phyloP scores from a whole-genome alignment of 305 asterid species.

The Ilex paraguariensis region DNA sequence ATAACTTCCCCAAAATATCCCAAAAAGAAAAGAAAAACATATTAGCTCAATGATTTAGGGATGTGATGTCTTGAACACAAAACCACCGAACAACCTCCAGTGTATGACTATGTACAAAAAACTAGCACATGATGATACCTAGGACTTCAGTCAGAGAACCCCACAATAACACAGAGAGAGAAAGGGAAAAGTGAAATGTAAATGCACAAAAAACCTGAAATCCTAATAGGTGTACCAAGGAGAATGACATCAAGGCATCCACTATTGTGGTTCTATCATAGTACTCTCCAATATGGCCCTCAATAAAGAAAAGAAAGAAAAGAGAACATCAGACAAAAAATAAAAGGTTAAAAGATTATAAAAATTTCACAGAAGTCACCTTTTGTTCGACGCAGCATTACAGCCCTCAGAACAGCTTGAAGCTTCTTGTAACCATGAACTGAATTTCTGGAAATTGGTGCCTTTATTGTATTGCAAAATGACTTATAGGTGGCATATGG shows the following conservation, averaged over 20 bases:
- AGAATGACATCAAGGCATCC: not conserved
- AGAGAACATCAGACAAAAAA: not conserved
- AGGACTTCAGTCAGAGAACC: no score
- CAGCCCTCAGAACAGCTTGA: constrained; percentile 64
- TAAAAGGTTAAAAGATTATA: not conserved
- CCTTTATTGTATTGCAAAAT: constrained; percentile 62
- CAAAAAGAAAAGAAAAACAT: no score
- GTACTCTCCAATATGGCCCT: not conserved
- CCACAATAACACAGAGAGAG: no score
- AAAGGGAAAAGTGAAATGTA: no score
- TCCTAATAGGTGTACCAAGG: no score
- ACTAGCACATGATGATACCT: no score
- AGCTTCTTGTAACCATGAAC: constrained; percentile 75
- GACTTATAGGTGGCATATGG: constrained; percentile 76
- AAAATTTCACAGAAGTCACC: constrained; percentile 31
- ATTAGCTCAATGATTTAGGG: no score
- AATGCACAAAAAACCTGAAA: no score
- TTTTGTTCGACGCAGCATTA: constrained; percentile 99
- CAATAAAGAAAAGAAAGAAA: not conserved
- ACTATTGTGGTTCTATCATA: not conserved
- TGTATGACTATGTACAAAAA: no score
- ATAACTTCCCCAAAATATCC: no score
- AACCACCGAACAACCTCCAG: no score
- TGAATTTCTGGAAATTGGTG: constrained; percentile 66
- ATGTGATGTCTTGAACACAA: no score